Conservation (phyloP, 2,329 filamentous ascomycete species). For the Pseudogymnoascus sp. region DNA sequence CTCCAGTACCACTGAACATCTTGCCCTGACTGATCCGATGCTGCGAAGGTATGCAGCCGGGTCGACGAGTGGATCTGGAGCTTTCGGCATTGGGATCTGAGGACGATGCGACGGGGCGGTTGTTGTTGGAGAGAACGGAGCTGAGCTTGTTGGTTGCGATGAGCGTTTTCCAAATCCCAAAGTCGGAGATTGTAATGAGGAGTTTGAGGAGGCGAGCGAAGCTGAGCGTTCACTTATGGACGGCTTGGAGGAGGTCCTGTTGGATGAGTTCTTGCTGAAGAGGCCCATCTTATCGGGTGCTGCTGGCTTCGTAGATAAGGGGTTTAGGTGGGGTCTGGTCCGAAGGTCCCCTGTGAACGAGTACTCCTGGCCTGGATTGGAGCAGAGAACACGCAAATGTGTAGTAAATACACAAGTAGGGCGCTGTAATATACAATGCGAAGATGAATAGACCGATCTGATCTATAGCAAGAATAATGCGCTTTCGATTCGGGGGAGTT, state of each 20-base stretch:
- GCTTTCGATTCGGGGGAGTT: background rate
- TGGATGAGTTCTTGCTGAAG: constrained; percentile 8
- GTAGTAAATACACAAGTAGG: background rate
- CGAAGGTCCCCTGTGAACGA: background rate
- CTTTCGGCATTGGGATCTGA: constrained; percentile 71
- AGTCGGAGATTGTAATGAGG: constrained; percentile 6
- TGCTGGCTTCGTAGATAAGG: background rate
- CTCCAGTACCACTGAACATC: constrained; percentile 50
- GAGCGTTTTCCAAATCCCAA: constrained; percentile 7
- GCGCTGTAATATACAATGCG: background rate
- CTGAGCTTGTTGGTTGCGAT: background rate
- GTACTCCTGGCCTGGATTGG: background rate
- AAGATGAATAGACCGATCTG: background rate
- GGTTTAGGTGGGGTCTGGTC: background rate
- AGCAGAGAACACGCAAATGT: background rate
- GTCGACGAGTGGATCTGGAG: constrained; percentile 80
- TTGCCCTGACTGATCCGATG: constrained; percentile 78
- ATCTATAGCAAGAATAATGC: background rate
- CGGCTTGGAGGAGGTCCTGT: constrained; percentile 5
- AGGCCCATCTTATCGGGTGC: constrained; percentile 9
- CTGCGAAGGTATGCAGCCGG: constrained; percentile 87
- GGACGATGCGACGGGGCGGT: constrained; percentile 43
- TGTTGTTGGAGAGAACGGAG: constrained; percentile 9
- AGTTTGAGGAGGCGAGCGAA: background rate
- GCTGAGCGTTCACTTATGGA: background rate